A percentile compares a stretch with the other conserved stretches of the same genome.
Conservation (phyloP, 257 asterid species). For the Cynanchum wilfordii region DNA sequence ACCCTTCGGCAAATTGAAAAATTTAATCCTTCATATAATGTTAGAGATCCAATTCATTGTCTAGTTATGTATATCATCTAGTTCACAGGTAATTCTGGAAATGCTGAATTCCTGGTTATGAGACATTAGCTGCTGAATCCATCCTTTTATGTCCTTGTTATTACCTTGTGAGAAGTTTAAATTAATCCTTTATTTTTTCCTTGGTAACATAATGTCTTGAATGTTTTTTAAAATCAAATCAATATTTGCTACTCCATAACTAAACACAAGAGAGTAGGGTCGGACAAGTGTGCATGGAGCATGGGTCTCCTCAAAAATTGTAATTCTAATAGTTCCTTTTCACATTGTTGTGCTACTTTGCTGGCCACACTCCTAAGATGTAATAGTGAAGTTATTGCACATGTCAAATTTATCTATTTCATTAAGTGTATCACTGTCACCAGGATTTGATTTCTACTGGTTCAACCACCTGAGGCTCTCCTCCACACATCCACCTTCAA, state of each 20-base stretch:
- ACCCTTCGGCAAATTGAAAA: not conserved
- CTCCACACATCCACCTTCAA: not conserved
- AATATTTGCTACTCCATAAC: not conserved
- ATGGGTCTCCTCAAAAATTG: not conserved
- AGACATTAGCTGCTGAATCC: not conserved
- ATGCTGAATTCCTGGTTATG: not conserved
- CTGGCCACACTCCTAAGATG: not conserved
- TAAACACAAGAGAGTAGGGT: not conserved
- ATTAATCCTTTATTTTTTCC: not conserved
- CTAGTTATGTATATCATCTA: not conserved
- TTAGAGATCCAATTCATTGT: not conserved
- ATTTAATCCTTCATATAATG: not conserved
- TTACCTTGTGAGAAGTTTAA: not conserved
- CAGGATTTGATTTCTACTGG: not conserved
- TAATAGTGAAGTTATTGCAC: not conserved
- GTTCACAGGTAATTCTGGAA: not conserved
- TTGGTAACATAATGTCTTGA: not conserved
- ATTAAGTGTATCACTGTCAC: not conserved
- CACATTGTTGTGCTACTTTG: not conserved
- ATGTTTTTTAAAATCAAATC: not conserved
- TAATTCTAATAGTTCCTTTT: not conserved
- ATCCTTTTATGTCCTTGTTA: not conserved
- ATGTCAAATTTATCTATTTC: not conserved
- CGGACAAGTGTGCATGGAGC: not conserved
- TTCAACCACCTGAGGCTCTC: not conserved